phyloP scores from a whole-genome alignment of 345 rosid species.

The Lepidium sativum region DNA sequence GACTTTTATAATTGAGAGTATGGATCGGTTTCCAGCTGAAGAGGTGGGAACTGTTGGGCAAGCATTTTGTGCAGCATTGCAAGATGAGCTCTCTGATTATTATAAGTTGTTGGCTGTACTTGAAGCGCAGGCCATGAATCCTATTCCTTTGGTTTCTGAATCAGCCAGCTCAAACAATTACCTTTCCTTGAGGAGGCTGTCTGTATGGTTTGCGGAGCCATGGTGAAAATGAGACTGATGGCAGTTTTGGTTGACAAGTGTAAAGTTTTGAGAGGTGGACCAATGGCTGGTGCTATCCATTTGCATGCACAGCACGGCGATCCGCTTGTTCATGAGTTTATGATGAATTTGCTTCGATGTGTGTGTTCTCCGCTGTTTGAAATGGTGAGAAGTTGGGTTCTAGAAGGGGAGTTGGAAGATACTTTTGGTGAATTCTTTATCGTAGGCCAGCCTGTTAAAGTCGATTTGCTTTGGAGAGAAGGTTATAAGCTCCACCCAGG shows the following conservation, averaged over 20 bases:
- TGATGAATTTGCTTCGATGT: constrained; percentile 70
- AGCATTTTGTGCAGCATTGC: constrained; percentile 94
- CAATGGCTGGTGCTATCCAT: constrained; percentile 97
- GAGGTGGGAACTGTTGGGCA: constrained; percentile 90
- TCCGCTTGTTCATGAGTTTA: constrained; percentile 78
- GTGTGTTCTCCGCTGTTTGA: constrained; percentile 96
- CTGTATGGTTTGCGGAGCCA: constrained; percentile 87
- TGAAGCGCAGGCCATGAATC: constrained; percentile 85
- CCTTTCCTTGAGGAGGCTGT: constrained; percentile 77
- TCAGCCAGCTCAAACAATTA: constrained; percentile 55
- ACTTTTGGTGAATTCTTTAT: constrained; percentile 83
- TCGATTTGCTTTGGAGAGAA: constrained; percentile 95
- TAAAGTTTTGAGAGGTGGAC: constrained; percentile 82
- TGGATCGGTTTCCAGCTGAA: constrained; percentile 74
- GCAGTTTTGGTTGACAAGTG: constrained; percentile 95
- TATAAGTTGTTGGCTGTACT: constrained; percentile 88
- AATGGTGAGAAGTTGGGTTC: constrained; percentile 99
- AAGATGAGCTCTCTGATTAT: constrained; percentile 77
- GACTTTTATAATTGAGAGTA: constrained; percentile 60
- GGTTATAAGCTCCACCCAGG: constrained; percentile 80
- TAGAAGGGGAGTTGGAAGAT: constrained; percentile 98
- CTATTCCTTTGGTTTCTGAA: constrained; percentile 81
- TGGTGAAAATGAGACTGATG: constrained; percentile 97
- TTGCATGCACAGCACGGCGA: constrained; percentile 95
- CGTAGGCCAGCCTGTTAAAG: constrained; percentile 88